These are phyloP conservation scores for Tricholoma sp. DNA, from an alignment of 768 basidiomycete species.

Conservation along the genomic window DNA sequence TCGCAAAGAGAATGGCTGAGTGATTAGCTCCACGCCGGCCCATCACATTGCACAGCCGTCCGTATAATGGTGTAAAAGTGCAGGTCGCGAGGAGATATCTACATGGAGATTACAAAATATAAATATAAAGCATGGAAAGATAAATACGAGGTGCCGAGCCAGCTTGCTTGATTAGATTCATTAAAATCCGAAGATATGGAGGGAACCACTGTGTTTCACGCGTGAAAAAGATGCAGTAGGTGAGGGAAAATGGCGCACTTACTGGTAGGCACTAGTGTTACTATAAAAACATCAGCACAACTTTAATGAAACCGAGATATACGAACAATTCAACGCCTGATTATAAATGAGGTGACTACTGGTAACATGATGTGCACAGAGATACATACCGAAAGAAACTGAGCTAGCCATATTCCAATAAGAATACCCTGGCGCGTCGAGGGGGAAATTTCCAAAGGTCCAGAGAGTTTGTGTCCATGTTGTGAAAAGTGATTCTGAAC, in stretches of 20 bases:
- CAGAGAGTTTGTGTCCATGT: slow-evolving; percentile 17
- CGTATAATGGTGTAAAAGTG: slow-evolving; percentile 79
- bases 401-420: slow-evolving; percentile 66
- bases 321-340: slow-evolving; percentile 31
- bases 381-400: slow-evolving; percentile 65
- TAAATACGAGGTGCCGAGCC: slow-evolving; percentile 73
- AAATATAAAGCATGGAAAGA: neutral
- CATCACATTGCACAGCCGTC: slow-evolving; percentile 69
- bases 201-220: slow-evolving; percentile 49
- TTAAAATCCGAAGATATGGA: slow-evolving; percentile 78
- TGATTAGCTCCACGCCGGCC: slow-evolving; percentile 67
- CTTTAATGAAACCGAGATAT: neutral
- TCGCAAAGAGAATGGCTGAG: slow-evolving; percentile 54
- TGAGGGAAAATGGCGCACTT: slow-evolving; percentile 17
- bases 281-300: slow-evolving; percentile 26
- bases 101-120: neutral
- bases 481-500: neutral
- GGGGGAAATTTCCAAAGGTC: slow-evolving; percentile 57
- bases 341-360: neutral
- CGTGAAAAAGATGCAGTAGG: neutral
- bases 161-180: slow-evolving; percentile 73
- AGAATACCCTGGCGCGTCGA: slow-evolving; percentile 57
- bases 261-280: slow-evolving; percentile 77
- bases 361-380: neutral
- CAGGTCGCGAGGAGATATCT: slow-evolving; percentile 76